A percentile compares a stretch with the other conserved stretches of the same genome.
These are phyloP conservation scores for Jasminum sambac DNA, from an alignment of 257 asterid genomes.

Conservation along the genomic window DNA sequence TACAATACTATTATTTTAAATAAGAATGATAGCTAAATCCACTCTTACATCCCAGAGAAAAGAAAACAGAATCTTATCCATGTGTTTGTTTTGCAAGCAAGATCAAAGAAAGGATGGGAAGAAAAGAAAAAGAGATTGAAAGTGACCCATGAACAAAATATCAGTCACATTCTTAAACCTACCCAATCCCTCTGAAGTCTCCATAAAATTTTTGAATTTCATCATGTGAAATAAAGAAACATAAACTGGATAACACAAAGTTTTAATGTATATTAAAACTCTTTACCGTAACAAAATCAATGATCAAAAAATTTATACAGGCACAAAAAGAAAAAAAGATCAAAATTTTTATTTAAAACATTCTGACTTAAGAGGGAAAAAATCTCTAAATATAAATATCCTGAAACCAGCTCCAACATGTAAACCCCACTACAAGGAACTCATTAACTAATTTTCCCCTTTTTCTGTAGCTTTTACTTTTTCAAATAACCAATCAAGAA, in stretches of 20 bases:
- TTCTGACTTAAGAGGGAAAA: background rate
- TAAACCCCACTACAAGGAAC: background rate
- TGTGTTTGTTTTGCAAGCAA: slow-evolving; percentile 38
- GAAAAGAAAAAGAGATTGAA: slow-evolving; percentile 28
- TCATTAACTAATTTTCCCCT: background rate
- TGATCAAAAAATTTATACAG: background rate
- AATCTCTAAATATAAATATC: background rate
- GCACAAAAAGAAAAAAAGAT: background rate
- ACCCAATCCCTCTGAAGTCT: slow-evolving; percentile 28
- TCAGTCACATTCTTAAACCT: slow-evolving; percentile 38
- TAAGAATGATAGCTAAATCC: slow-evolving; percentile 14
- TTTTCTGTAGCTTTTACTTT: background rate
- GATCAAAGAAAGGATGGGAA: slow-evolving; percentile 26
- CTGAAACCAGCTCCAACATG: background rate
- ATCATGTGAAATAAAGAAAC: slow-evolving; percentile 16
- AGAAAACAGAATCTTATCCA: slow-evolving; percentile 34
- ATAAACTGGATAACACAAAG: background rate
- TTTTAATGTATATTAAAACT: slow-evolving; percentile 6
- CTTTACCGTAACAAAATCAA: too few species aligned
- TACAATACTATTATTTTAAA: background rate
- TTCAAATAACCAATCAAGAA: slow-evolving; percentile 22
- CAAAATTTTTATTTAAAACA: background rate
- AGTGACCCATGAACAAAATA: slow-evolving; percentile 44
- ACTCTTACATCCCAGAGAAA: slow-evolving; percentile 20
- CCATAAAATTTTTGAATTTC: slow-evolving; percentile 10